Conservation (phyloP, 1,284 basidiomycete species). For the Trichosporon sp. region DNA sequence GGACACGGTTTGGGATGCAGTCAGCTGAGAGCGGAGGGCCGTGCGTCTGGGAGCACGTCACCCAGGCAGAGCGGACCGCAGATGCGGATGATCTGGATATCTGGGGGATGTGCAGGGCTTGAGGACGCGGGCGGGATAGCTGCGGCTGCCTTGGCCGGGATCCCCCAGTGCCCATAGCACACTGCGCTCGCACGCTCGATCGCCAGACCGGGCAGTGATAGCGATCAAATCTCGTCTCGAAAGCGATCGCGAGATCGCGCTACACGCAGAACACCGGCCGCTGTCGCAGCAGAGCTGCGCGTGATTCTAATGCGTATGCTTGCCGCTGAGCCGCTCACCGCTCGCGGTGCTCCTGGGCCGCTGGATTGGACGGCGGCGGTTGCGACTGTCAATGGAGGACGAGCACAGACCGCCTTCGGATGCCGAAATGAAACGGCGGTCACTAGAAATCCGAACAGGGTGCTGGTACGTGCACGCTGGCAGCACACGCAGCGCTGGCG, state of each 20-base stretch:
- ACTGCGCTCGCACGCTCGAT: background rate
- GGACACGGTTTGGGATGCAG: no score
- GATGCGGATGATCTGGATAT: no score
- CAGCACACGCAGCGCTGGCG: no score
- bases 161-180: background rate
- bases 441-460: background rate
- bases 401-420: background rate
- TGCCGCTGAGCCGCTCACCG: background rate
- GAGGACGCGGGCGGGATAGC: background rate
- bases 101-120: no score
- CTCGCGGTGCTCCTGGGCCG: background rate
- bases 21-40: no score
- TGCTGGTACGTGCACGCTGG: background rate
- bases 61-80: no score
- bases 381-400: background rate
- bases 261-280: background rate
- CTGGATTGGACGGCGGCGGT: background rate
- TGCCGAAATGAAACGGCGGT: slow-evolving; percentile 1
- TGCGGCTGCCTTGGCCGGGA: background rate
- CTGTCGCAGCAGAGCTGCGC: background rate
- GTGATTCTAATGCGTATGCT: background rate
- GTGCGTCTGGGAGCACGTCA: no score
- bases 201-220: background rate
- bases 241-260: background rate
- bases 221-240: background rate